Evolutionary conservation across 805 yeast species (phyloP), one percentile per base, ranked within the genome.

Genomic region (Saccharomyces eubayanus): DNA sequence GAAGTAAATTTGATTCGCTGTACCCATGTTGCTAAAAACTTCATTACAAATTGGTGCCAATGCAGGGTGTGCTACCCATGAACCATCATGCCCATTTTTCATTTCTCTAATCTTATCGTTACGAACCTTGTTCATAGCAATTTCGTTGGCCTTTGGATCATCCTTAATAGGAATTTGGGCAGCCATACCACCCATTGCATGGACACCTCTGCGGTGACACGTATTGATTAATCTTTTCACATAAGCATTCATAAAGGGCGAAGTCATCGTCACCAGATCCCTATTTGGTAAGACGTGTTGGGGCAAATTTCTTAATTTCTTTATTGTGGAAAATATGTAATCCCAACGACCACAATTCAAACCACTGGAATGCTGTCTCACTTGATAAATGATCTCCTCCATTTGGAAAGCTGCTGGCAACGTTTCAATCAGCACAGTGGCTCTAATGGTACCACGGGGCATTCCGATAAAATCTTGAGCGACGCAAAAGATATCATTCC

Each of bases 161-260:
- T 80, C 76, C 69, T 86, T 86, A 72, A 86, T 86, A 58, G 94
- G 92, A 62, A 87, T 85, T 60, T 85, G 87, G 3, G 92, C 92
- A 59, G 94, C 92, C 95, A 87, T 87, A 62, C 95, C 95, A 63
- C 95, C 94, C 83, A 87, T 84, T n/a, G 92, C 92, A 65, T 86
- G 91, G 46, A 86, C 92, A 57, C 84, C 87, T 73, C 92, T 79
- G 62, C 80, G 77, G 68, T 87, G 95, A 70, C 89, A 84, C 47
- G 82, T 80, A 68, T 83, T 78, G 60, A 87, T 88, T 69, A 87
- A 75, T 63, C 84, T 78, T 62, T 82, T 81, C 51, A 86, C 92
- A 65, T 87, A 87, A 20, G 87, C 81, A 29, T 85, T 75, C 94
- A 87, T 86, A 71, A 87, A 87, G 56, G 91, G 88, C 24, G 87